A percentile compares a stretch with the other conserved stretches of the same genome.
These are phyloP conservation scores for Rhododendron mucronatum DNA, from an alignment of 148 eudicot species.

Conservation along the genomic window DNA sequence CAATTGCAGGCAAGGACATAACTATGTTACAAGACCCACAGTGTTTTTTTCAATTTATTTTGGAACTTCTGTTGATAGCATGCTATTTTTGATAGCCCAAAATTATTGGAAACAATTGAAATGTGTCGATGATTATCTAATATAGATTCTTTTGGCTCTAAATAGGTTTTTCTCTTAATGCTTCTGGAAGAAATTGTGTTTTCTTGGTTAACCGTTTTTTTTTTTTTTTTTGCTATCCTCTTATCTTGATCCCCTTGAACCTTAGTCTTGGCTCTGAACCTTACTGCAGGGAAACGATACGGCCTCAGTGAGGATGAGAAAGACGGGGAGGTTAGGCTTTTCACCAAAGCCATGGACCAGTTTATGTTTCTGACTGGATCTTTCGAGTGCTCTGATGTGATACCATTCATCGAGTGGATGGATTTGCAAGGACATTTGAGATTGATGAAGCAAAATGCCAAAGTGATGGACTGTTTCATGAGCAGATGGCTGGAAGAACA, in stretches of 20 bases:
- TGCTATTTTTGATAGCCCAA: neutral
- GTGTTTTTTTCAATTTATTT: too few species aligned
- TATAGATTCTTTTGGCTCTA: neutral
- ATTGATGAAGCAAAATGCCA: neutral
- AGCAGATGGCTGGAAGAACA: slow-evolving; percentile 3
- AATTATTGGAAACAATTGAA: neutral
- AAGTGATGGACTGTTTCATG: neutral
- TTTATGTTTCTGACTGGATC: neutral
- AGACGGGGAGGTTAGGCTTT: neutral
- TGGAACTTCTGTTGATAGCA: too few species aligned
- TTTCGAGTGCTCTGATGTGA: neutral
- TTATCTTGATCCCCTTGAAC: neutral
- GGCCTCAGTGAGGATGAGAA: neutral
- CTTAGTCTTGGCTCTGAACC: neutral
- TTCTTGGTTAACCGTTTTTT: too few species aligned
- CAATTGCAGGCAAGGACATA: neutral
- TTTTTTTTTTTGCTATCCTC: neutral
- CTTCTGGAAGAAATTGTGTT: too few species aligned
- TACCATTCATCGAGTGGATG: neutral
- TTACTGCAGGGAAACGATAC: neutral
- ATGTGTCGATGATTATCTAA: too few species aligned
- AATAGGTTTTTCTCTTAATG: too few species aligned
- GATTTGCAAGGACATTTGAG: slow-evolving; percentile 5
- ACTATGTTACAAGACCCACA: neutral
- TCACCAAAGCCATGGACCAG: neutral